These are phyloP conservation scores for Eleusine indica DNA, from an alignment of 176 grass and related monocot genomes.

Conservation along the genomic window DNA sequence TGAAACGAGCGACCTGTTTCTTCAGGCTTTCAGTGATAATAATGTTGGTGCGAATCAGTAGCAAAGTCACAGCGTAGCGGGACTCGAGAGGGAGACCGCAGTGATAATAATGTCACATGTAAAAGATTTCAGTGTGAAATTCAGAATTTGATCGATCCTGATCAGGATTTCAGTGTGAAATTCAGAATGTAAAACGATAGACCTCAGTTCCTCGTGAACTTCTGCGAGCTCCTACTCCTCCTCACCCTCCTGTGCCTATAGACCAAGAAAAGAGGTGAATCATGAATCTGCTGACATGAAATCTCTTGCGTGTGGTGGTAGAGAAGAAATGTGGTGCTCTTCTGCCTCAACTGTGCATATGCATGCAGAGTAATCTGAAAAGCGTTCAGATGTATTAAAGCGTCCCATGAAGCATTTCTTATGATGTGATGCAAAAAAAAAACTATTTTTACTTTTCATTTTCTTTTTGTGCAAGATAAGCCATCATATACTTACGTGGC, in stretches of 20 bases:
- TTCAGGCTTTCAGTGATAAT: background rate
- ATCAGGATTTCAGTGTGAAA: background rate
- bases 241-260: too few relatives aligned
- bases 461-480: background rate
- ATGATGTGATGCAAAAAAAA: conserved; percentile 1
- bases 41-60: background rate
- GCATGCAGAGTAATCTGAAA: background rate
- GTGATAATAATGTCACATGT: background rate
- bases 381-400: background rate
- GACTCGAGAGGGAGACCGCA: background rate
- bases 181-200: background rate
- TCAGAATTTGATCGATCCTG: background rate
- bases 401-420: conserved; percentile 3
- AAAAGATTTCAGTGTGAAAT: background rate
- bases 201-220: background rate
- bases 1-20: background rate
- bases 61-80: background rate
- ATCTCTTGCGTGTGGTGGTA: conserved; percentile 26
- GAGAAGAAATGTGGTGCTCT: conserved; percentile 6
- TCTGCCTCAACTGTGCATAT: background rate
- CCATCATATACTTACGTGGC: too few relatives aligned
- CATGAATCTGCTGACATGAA: background rate
- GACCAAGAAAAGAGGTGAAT: background rate
- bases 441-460: too few relatives aligned
- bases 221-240: background rate